Percentiles rank a stretch among this genome's conserved stretches.
Conservation (phyloP, 768 basidiomycete species). For the Boletus vinaceobasis region DNA sequence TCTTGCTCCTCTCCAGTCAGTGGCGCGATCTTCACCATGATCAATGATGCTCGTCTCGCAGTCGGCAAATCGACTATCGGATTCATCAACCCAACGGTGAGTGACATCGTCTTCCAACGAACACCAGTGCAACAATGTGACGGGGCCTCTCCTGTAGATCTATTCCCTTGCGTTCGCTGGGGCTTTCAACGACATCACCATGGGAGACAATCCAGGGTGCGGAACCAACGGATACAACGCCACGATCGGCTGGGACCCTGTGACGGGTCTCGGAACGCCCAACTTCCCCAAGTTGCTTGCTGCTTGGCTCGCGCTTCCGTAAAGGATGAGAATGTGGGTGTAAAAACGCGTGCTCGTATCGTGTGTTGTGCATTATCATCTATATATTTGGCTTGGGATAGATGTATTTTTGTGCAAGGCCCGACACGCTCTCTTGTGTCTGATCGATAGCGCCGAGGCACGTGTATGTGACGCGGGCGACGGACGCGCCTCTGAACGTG, state of each 20-base stretch:
- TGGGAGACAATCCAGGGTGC: conserved; percentile 26
- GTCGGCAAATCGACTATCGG: conserved; percentile 32
- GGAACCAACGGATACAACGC: conserved; percentile 27
- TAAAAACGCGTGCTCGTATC: not conserved
- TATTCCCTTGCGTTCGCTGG: conserved; percentile 14
- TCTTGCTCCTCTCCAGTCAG: conserved; percentile 32
- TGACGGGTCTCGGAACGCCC: conserved; percentile 35
- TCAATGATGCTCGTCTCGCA: conserved; percentile 37
- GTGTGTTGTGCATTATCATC: not conserved
- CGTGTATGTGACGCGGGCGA: too few relatives aligned
- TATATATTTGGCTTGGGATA: not conserved
- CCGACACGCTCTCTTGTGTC: too few relatives aligned
- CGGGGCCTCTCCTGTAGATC: conserved; percentile 7
- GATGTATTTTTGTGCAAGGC: not conserved
- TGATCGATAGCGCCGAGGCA: not conserved
- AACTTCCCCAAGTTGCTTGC: conserved; percentile 51
- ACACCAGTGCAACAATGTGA: not conserved
- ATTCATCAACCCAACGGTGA: conserved; percentile 46
- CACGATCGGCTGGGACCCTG: conserved; percentile 29
- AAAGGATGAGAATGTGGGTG: not conserved
- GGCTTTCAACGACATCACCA: conserved; percentile 21
- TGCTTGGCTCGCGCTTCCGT: conserved; percentile 31
- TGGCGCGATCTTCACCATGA: conserved; percentile 30
- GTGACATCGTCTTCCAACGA: conserved; percentile 25
- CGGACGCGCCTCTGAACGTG: too few relatives aligned